Evolutionary conservation across 257 asterid genomes (phyloP), one percentile per base, ranked within the genome.

Genomic region (Perilla frutescens): DNA sequence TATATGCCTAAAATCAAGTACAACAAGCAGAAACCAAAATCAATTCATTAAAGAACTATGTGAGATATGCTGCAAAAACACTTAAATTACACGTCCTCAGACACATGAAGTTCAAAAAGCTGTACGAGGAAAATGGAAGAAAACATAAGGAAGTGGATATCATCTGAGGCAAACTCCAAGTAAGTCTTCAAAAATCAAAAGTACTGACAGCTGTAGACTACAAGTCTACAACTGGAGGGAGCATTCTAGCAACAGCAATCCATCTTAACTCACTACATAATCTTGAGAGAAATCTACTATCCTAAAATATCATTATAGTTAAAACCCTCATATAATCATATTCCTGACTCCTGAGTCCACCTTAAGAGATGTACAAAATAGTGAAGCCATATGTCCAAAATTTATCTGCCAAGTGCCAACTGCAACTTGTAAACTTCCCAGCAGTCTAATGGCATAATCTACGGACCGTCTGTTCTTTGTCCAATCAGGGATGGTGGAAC

Each of bases 21-120:
- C 54, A 43, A 56, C 29, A 62, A 67, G 60, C 54, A 36, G 47
- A 67, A 32, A 57, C 56, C 55, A 62, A 50, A 40, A 37, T 66
- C 11, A 57, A 53, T 14, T 29, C 53, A 32, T 40, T 5, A 20
- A 13, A 45, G 29, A 57, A 31, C 15, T 31, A 40, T 6, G 13
- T 54, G 40, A 68, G 40, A 26, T 47, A 3, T n/a, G 13, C 6
- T 47, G 10, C 2, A 55, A 20, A 6, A 71, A 48, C 15, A 34
- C 37, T 54, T 40, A 14, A 55, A 54, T 40, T 31, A 40, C 37
- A 54, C 54, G 14, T 62, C 29, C 12, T 44, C 40, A 20, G 50
- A 51, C 13, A 53, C 12, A 6, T 9, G 69, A 71, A 47, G 68
- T 9, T 60, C 40, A 20, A 26, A 29, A 56, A 13, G 10, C 58